phyloP scores from a whole-genome alignment of 306 rosid species.

The Acacia acuminata region DNA sequence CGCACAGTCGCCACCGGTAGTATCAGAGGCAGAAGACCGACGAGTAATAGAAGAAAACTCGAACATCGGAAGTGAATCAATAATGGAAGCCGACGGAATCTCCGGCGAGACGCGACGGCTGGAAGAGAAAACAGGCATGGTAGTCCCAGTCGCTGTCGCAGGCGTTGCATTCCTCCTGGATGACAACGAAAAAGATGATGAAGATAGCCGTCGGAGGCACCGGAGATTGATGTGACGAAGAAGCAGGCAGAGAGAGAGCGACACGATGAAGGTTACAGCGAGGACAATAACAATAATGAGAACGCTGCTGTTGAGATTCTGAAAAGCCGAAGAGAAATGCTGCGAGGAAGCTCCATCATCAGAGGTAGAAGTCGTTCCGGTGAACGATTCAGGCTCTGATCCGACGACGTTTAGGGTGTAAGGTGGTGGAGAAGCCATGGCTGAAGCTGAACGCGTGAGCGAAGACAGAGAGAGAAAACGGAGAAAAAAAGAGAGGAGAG shows the following conservation, averaged over 20 bases:
- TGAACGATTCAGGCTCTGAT: conserved; percentile 16
- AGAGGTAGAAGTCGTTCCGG: background rate
- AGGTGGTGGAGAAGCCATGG: conserved; percentile 49
- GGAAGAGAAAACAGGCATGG: conserved; percentile 27
- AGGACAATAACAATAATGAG: conserved; percentile 54
- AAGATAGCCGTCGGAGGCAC: conserved; percentile 54
- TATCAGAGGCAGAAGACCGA: conserved; percentile 23
- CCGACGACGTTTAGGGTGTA: conserved; percentile 37
- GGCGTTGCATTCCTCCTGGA: background rate
- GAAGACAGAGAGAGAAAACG: background rate
- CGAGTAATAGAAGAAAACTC: conserved; percentile 58
- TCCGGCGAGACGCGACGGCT: conserved; percentile 58
- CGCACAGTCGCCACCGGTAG: conserved; percentile 60
- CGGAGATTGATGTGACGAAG: conserved; percentile 73
- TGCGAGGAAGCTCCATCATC: conserved; percentile 3
- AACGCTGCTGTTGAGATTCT: conserved; percentile 55
- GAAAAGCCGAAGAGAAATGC: conserved; percentile 31
- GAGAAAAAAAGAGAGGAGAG: background rate
- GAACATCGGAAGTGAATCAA: conserved; percentile 62
- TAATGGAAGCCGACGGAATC: conserved; percentile 5
- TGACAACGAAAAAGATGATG: conserved; percentile 31
- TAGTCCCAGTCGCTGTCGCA: background rate
- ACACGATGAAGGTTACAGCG: conserved; percentile 50
- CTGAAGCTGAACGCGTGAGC: too few species aligned
- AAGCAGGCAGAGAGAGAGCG: conserved; percentile 55